These are phyloP conservation scores for Micromonas pusilla DNA, from an alignment of 139 green algal species.

Conservation along the genomic window DNA sequence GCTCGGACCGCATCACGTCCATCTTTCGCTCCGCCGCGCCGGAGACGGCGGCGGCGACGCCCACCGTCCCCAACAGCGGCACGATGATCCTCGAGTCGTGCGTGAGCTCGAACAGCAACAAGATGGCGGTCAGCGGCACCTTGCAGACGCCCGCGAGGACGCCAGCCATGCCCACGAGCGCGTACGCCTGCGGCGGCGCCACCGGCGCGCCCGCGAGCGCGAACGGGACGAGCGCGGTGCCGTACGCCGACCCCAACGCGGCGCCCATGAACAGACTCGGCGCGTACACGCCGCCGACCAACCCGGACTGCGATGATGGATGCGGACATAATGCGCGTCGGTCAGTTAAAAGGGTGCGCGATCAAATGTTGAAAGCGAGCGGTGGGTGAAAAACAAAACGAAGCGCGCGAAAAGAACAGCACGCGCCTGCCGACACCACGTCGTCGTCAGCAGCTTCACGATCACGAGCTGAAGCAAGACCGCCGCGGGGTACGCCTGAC, in stretches of 20 bases:
- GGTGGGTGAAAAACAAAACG: too few relatives aligned
- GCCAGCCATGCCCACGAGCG: conserved; percentile 65
- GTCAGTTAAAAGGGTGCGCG: too few relatives aligned
- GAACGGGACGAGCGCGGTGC: conserved; percentile 27
- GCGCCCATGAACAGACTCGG: conserved; percentile 89
- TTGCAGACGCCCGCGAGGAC: conserved; percentile 55
- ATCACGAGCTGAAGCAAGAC: conserved; percentile 67
- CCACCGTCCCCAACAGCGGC: conserved; percentile 63
- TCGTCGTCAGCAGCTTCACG: conserved; percentile 81
- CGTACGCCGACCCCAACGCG: conserved; percentile 41
- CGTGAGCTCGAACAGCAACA: conserved; percentile 73
- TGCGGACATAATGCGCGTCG: too few relatives aligned
- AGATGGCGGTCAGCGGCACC: conserved; percentile 50
- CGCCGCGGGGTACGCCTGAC: background rate
- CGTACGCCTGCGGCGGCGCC: conserved; percentile 37
- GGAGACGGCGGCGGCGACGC: conserved; percentile 29
- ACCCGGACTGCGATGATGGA: too few relatives aligned
- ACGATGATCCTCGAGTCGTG: conserved; percentile 69
- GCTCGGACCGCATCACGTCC: background rate
- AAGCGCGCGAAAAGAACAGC: too few relatives aligned
- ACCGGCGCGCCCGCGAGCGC: conserved; percentile 31
- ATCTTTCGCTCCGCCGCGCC: background rate
- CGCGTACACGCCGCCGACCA: conserved; percentile 88
- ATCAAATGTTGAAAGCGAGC: too few relatives aligned
- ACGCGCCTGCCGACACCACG: conserved; percentile 68